Evolutionary conservation across 495 filamentous ascomycete species (phyloP).

Genomic region (Pseudotulostoma volvatum): DNA sequence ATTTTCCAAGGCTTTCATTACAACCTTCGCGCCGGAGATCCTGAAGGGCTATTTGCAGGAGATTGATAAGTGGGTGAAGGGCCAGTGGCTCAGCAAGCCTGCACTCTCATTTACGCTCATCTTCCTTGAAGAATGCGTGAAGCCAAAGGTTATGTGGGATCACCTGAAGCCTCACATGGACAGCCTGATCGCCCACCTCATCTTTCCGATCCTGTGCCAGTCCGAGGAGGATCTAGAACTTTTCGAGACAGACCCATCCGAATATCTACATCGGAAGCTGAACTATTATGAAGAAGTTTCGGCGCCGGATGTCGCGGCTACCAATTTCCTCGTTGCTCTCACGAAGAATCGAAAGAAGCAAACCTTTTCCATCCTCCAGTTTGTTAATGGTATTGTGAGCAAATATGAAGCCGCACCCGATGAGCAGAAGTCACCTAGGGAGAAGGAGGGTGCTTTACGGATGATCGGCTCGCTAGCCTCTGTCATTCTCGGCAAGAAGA

Average conservation of each 20-base stretch:
- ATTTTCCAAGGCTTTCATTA: constrained; percentile 79
- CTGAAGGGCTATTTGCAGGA: constrained; percentile 81
- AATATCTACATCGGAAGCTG: constrained; percentile 90
- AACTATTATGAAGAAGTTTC: constrained; percentile 98
- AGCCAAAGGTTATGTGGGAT: constrained; percentile 92
- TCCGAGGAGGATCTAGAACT: constrained; percentile 85
- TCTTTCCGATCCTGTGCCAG: constrained; percentile 91
- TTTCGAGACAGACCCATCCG: constrained; percentile 83
- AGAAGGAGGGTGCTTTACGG: constrained; percentile 88
- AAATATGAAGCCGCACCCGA: constrained; percentile 71
- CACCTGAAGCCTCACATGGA: constrained; percentile 86
- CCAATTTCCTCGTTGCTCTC: constrained; percentile 86
- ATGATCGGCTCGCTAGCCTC: constrained; percentile 95
- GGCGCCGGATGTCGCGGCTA: constrained; percentile 87
- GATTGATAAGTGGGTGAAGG: constrained; percentile 95
- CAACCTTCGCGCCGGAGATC: constrained; percentile 86
- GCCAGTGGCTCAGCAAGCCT: constrained; percentile 85
- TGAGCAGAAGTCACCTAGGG: constrained; percentile 74
- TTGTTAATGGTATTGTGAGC: constrained; percentile 86
- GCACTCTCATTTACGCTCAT: constrained; percentile 82
- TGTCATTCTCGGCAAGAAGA: constrained; percentile 93
- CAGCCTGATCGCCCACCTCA: constrained; percentile 76
- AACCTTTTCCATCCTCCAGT: constrained; percentile 81
- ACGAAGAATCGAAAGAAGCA: constrained; percentile 93
- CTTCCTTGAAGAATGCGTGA: constrained; percentile 93